Conservation (phyloP, 768 basidiomycete genomes). For the Leccinum disarticulatum region DNA sequence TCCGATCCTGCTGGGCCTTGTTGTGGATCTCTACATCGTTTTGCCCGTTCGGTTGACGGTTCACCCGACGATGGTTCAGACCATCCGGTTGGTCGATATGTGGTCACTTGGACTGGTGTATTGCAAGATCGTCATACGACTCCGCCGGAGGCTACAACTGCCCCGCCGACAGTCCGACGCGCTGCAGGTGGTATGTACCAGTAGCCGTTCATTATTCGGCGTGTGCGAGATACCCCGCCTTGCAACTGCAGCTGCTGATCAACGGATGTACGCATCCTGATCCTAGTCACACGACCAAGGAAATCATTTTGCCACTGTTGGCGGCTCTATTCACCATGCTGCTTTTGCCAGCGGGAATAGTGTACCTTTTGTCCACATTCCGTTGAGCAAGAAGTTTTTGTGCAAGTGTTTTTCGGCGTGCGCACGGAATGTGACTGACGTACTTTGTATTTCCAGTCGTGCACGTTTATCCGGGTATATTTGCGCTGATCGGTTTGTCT, state of each 20-base stretch:
- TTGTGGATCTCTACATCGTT: conserved; percentile 78
- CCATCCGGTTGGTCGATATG: conserved; percentile 70
- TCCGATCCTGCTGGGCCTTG: conserved; percentile 71
- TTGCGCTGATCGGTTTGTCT: conserved; percentile 54
- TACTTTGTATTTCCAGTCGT: conserved; percentile 42
- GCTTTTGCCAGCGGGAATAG: conserved; percentile 52
- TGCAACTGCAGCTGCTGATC: conserved; percentile 50
- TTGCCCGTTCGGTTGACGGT: conserved; percentile 67
- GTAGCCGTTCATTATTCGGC: neutral
- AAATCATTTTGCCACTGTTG: conserved; percentile 63
- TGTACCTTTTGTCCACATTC: conserved; percentile 43
- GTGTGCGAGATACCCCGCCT: conserved; percentile 16
- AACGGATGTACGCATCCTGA: conserved; percentile 77
- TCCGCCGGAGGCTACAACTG: conserved; percentile 45
- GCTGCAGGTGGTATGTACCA: conserved; percentile 51
- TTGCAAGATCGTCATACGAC: conserved; percentile 66
- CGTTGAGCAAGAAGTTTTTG: conserved; percentile 51
- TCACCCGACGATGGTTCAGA: conserved; percentile 57
- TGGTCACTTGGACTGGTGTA: conserved; percentile 84
- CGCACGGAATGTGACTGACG: conserved; percentile 8
- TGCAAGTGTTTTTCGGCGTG: conserved; percentile 47
- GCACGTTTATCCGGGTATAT: conserved; percentile 70
- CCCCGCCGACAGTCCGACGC: conserved; percentile 45
- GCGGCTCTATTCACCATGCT: conserved; percentile 63
- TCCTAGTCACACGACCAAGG: conserved; percentile 62